Evolutionary conservation across 2,329 filamentous ascomycete species (phyloP).

Genomic region (Trichoderma afroharzianum): DNA sequence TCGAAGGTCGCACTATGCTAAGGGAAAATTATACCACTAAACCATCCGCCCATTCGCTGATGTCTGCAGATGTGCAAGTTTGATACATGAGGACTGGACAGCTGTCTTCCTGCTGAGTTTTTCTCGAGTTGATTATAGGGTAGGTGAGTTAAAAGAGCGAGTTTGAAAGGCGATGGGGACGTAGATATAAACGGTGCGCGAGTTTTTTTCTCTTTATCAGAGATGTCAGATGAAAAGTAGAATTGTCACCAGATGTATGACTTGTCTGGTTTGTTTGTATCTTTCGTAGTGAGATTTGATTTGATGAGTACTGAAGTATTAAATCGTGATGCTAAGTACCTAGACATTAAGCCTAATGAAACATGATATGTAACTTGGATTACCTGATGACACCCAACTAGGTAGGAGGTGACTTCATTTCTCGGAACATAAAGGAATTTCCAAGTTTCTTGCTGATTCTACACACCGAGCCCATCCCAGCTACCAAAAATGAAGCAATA

Average conservation of each 20-base stretch:
- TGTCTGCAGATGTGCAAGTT: neutral
- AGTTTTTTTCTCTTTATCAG: neutral
- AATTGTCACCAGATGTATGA: neutral
- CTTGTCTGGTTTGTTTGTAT: neutral
- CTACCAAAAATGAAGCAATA: neutral
- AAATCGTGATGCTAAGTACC: neutral
- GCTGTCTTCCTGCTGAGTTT: neutral
- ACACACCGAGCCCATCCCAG: neutral
- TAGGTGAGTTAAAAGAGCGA: too few relatives aligned
- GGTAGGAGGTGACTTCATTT: neutral
- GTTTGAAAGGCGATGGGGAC: too few relatives aligned
- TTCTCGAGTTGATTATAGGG: neutral
- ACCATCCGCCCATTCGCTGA: conserved; percentile 21
- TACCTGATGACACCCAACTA: neutral
- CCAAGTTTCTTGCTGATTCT: neutral
- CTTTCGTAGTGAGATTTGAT: neutral
- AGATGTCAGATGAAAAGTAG: neutral
- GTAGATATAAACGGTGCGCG: neutral
- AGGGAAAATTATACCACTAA: conserved; percentile 25
- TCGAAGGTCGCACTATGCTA: conserved; percentile 18
- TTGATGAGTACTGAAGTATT: neutral
- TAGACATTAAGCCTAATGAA: neutral
- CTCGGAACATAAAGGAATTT: neutral
- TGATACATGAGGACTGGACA: neutral
- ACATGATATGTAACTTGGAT: neutral